Conservation (phyloP, 1,139 yeast genomes). For the Candida gigantensis region DNA sequence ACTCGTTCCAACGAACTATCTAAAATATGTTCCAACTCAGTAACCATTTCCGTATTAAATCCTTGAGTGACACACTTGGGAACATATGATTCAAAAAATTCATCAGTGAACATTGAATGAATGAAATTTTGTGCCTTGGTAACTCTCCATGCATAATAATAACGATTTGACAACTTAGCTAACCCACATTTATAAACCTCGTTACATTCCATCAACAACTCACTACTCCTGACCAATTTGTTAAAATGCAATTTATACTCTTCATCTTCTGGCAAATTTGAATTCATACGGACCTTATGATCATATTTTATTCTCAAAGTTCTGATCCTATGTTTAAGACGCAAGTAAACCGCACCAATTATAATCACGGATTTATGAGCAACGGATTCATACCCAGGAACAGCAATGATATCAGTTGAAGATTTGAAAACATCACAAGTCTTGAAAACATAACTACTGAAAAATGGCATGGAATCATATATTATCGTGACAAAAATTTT, state of each 20-base stretch:
- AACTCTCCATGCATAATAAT: slow-evolving; percentile 41
- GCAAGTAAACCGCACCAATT: slow-evolving; percentile 22
- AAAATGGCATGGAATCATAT: slow-evolving; percentile 36
- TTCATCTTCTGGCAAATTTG: slow-evolving; percentile 10
- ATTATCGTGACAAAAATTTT: slow-evolving; percentile 28
- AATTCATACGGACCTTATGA: slow-evolving; percentile 15
- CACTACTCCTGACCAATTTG: slow-evolving; percentile 16
- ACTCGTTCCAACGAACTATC: slow-evolving; percentile 17
- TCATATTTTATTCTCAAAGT: slow-evolving; percentile 12
- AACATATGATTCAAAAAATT: slow-evolving; percentile 19
- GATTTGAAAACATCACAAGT: slow-evolving; percentile 20
- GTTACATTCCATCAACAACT: slow-evolving; percentile 19
- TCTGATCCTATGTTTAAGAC: slow-evolving; percentile 18
- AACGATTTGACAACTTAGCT: slow-evolving; percentile 27
- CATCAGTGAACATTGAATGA: slow-evolving; percentile 23
- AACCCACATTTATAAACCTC: slow-evolving; percentile 21
- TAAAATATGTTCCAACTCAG: slow-evolving; percentile 23
- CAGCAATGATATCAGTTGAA: slow-evolving; percentile 35
- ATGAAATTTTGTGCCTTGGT: slow-evolving; percentile 33
- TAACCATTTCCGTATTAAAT: slow-evolving; percentile 20
- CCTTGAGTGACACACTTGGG: slow-evolving; percentile 13
- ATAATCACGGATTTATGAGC: slow-evolving; percentile 34
- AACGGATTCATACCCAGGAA: slow-evolving; percentile 36
- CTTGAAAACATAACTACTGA: slow-evolving; percentile 24
- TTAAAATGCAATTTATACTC: slow-evolving; percentile 15